phyloP scores from a whole-genome alignment of 345 rosid genomes.

The Pistacia atlantica region DNA sequence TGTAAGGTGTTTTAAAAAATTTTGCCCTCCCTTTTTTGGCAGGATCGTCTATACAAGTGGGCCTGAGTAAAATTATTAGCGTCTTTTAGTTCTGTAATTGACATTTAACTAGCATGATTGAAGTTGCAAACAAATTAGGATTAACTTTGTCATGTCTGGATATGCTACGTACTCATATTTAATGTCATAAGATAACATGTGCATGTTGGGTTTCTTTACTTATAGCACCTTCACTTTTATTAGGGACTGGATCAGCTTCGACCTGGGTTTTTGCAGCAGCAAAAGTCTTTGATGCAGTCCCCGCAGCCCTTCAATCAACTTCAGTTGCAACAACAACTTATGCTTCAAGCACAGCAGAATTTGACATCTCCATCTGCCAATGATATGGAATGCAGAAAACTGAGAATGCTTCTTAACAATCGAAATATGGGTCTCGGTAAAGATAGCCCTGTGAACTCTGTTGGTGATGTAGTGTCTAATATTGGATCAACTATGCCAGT shows the following conservation, averaged over 20 bases:
- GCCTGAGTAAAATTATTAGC: not conserved
- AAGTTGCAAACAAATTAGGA: not conserved
- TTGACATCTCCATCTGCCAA: slow-evolving; percentile 43
- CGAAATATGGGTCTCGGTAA: slow-evolving; percentile 43
- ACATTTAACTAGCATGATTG: not conserved
- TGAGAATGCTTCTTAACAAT: slow-evolving; percentile 50
- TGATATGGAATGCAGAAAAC: slow-evolving; percentile 53
- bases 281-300: slow-evolving; percentile 46
- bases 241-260: slow-evolving; percentile 61
- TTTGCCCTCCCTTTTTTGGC: too few relatives aligned
- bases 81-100: not conserved
- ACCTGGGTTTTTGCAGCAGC: slow-evolving; percentile 48
- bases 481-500: slow-evolving; percentile 41
- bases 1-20: too few relatives aligned
- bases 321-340: slow-evolving; percentile 54
- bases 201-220: not conserved
- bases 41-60: too few relatives aligned
- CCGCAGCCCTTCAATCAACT: slow-evolving; percentile 46
- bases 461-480: slow-evolving; percentile 41
- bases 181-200: not conserved
- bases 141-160: not conserved
- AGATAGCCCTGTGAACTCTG: slow-evolving; percentile 37
- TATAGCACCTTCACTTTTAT: slow-evolving; percentile 11
- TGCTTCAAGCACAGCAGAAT: slow-evolving; percentile 60
- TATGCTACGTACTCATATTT: not conserved